Evolutionary conservation across 225 moss, liverwort and hornwort species (phyloP), one percentile per base, ranked within the genome.

Genomic region (Pseudoscleropodium purum): DNA sequence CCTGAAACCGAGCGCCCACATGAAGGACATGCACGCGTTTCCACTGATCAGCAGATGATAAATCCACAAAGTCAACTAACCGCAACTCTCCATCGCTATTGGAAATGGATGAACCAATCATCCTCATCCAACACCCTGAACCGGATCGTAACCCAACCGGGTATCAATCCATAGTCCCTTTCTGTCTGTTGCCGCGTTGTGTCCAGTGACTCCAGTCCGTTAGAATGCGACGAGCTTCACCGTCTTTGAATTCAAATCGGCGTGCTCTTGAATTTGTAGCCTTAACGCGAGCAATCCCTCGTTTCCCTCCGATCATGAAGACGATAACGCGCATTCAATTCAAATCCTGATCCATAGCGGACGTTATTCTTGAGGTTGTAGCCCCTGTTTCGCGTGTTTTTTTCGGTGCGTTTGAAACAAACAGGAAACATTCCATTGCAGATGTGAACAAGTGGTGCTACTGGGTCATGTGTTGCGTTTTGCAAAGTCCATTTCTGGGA

Each of bases 61-160:
- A 68, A 61, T 14, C 31, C 5, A 0, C 12, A 68, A 85, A 68
- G 79, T 89, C 79, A 84, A 56, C 78, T 36, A 77, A 88, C 14
- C 8, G 4, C 3, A 68, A 57, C 57, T 57, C 82, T 57, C 33
- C 30, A 21, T n/a, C 78, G 54, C 24, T 36, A 57, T 33, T 49
- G 51, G 11, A 41, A 10, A 20, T 24, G 17, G 85, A 85, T 75
- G 85, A 43, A 37, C 9, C 5, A 5, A 5, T 18, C 7, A 39
- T 5, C 24, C 11, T n/a, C 88, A 59, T 54, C 18, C 65, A 39
- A 45, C 3, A 15, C 49, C 70, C 34, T 5, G 70, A 8, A 45
- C 60, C 7, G 4, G 26, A 17, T 7, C 18, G 5, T 10, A 9
- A 3, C 4, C 4, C 1, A 0, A 3, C 31, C 13, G 45, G 83